Conservation (phyloP, 192 early-diverging fungal genomes). For the Phycomyces nitens region DNA sequence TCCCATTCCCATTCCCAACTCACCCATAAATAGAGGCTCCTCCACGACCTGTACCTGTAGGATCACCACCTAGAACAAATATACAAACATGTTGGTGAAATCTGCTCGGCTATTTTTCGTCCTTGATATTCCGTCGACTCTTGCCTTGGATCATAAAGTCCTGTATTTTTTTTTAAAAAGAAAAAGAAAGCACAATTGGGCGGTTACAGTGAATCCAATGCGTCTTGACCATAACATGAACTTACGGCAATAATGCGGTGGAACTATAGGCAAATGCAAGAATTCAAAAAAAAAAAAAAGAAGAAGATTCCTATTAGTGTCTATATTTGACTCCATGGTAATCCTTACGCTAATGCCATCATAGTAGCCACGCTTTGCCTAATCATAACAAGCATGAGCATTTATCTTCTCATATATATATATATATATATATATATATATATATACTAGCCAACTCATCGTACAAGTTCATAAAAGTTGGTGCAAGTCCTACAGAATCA, state of each 20-base stretch:
- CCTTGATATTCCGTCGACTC: not conserved
- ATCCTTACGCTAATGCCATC: slow-evolving; percentile 64
- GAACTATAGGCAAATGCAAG: slow-evolving; percentile 48
- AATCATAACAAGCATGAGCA: too few species aligned
- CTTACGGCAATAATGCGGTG: slow-evolving; percentile 68
- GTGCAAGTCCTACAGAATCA: slow-evolving; percentile 55
- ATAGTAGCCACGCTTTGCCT: slow-evolving; percentile 83
- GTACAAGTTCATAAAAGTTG: slow-evolving; percentile 79
- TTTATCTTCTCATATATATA: too few species aligned
- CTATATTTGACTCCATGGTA: not conserved
- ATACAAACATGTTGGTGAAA: not conserved
- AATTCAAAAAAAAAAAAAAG: not conserved
- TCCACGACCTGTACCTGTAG: slow-evolving; percentile 90
- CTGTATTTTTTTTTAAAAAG: slow-evolving; percentile 23
- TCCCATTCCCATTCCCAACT: not conserved
- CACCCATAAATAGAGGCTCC: slow-evolving; percentile 85
- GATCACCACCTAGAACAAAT: slow-evolving; percentile 69
- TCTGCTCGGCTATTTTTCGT: not conserved
- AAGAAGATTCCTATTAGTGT: slow-evolving; percentile 2
- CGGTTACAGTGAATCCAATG: not conserved
- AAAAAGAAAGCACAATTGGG: not conserved
- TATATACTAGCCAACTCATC: not conserved
- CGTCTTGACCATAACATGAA: not conserved
- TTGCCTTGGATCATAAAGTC: slow-evolving; percentile 95
- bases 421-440: too few species aligned